Evolutionary conservation across 768 basidiomycete species (phyloP).

Genomic region (Lyophyllum shimeji): DNA sequence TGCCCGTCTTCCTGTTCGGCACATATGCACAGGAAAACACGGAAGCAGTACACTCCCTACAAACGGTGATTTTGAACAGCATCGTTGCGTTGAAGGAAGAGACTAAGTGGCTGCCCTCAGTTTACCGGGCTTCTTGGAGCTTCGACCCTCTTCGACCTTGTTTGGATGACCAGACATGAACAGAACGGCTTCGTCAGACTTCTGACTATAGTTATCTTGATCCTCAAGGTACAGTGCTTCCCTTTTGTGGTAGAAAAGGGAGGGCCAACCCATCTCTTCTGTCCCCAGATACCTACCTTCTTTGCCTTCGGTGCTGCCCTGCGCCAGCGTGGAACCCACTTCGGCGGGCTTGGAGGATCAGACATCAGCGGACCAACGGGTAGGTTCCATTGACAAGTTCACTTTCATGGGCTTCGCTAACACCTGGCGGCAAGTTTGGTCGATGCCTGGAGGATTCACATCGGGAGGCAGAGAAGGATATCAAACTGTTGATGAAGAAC

Average conservation of each 20-base stretch:
- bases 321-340: slow-evolving; percentile 58
- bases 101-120: slow-evolving; percentile 32
- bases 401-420: slow-evolving; percentile 1
- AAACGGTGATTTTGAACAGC: slow-evolving; percentile 43
- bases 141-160: slow-evolving; percentile 67
- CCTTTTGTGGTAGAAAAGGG: not conserved
- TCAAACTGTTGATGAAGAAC: slow-evolving; percentile 61
- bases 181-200: slow-evolving; percentile 58
- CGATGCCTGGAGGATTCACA: slow-evolving; percentile 75
- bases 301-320: slow-evolving; percentile 49
- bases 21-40: slow-evolving; percentile 67
- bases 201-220: slow-evolving; percentile 50
- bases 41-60: slow-evolving; percentile 64
- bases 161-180: slow-evolving; percentile 62
- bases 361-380: slow-evolving; percentile 60
- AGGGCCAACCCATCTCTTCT: not conserved
- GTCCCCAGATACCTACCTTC: slow-evolving; percentile 56
- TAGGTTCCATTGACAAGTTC: slow-evolving; percentile 22
- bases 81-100: not conserved
- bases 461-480: slow-evolving; percentile 56
- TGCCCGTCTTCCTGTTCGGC: slow-evolving; percentile 83
- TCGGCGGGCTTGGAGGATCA: slow-evolving; percentile 45
- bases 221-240: slow-evolving; percentile 51
- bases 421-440: slow-evolving; percentile 54
- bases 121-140: slow-evolving; percentile 62